phyloP scores from a whole-genome alignment of 2,329 filamentous ascomycete genomes.

The Cladosporium halotolerans region DNA sequence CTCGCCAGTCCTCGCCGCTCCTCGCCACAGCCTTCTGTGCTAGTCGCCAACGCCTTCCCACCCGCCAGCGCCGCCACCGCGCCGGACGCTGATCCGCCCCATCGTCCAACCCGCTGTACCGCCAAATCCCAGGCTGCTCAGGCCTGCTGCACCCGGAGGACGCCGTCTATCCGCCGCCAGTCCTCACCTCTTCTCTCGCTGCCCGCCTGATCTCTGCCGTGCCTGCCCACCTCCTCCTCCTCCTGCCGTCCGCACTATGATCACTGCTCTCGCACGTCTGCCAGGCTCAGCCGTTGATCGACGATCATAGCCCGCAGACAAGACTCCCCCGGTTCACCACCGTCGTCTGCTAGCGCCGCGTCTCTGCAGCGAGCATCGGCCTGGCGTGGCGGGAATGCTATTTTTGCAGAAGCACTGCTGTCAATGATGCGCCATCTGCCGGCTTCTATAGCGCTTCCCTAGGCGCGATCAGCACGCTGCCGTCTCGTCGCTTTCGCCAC shows the following conservation, averaged over 20 bases:
- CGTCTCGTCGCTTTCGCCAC: slow-evolving; percentile 1
- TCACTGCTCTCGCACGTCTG: neutral
- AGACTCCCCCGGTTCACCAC: neutral
- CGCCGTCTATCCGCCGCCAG: neutral
- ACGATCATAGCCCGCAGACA: slow-evolving; percentile 5
- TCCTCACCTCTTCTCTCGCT: neutral
- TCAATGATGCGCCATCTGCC: neutral
- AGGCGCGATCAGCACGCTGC: neutral
- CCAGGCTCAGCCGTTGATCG: slow-evolving; percentile 5
- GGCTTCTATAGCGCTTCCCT: neutral
- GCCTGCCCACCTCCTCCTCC: neutral
- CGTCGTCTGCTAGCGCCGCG: neutral
- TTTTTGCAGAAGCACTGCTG: slow-evolving; percentile 4
- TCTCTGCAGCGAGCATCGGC: slow-evolving; percentile 4
- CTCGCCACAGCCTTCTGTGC: too few relatives aligned
- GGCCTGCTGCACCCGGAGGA: neutral
- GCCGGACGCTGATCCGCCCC: too few relatives aligned
- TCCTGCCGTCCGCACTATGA: too few relatives aligned
- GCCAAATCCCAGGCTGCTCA: too few relatives aligned
- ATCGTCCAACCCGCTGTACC: too few relatives aligned
- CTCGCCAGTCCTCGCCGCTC: too few relatives aligned
- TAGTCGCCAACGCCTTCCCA: too few relatives aligned
- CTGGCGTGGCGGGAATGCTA: neutral
- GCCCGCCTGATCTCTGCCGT: neutral
- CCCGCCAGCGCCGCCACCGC: too few relatives aligned